These are phyloP conservation scores for Kuraishia capsulata DNA, from an alignment of 805 yeast genomes.

Conservation along the genomic window DNA sequence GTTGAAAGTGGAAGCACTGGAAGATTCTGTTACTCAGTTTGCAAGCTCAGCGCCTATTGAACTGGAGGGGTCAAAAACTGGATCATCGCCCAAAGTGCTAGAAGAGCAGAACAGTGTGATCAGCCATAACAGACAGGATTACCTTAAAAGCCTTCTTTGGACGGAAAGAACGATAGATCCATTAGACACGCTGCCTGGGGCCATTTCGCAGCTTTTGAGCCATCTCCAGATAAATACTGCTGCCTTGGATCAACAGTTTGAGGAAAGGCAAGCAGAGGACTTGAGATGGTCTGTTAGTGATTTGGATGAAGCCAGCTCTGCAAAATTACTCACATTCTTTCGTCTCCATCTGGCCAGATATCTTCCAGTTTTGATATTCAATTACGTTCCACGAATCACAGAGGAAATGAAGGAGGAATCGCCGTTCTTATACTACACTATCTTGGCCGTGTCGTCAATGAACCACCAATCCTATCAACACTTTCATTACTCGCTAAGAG, in stretches of 20 bases:
- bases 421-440: neutral
- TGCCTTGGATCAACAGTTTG: neutral
- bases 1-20: neutral
- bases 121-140: neutral
- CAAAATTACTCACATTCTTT: neutral
- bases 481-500: neutral
- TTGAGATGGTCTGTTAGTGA: neutral
- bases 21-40: neutral
- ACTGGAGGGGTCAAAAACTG: too few species aligned
- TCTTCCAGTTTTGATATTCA: neutral
- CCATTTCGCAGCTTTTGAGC: neutral
- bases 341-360: neutral
- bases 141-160: neutral
- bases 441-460: neutral
- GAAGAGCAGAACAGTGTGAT: neutral
- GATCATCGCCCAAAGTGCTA: too few species aligned
- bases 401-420: neutral
- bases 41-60: neutral
- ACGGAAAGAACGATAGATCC: neutral
- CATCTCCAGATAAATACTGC: neutral
- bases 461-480: neutral
- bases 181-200: neutral
- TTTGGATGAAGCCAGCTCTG: neutral
- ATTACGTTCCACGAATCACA: neutral
- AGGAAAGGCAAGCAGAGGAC: neutral